Conservation (phyloP, 1,284 basidiomycete genomes). For the Apiotrichum laibachii region DNA sequence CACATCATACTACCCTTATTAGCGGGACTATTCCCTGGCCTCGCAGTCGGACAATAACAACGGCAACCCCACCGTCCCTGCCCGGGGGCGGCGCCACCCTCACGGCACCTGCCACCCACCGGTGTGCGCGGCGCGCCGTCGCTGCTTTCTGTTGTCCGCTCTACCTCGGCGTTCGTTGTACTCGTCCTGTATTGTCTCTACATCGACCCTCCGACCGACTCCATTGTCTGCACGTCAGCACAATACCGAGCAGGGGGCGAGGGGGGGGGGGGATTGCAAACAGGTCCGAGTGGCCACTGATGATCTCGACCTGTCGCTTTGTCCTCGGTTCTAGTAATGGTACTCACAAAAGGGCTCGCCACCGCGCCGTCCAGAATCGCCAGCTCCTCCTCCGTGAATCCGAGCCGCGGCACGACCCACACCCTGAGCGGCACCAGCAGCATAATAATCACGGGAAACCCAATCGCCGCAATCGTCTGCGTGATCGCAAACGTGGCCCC, state of each 20-base stretch:
- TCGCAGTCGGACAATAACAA: too few species aligned
- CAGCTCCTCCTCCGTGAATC: slow-evolving; percentile 78
- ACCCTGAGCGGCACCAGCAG: slow-evolving; percentile 79
- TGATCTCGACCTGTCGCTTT: not conserved
- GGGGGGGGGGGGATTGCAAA: not conserved
- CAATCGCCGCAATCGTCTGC: slow-evolving; percentile 86
- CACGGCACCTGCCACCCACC: too few species aligned
- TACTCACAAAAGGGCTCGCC: slow-evolving; percentile 64
- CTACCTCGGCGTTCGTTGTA: not conserved
- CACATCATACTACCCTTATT: not conserved
- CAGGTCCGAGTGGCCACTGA: not conserved
- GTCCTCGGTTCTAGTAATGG: not conserved
- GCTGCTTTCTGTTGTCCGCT: too few species aligned
- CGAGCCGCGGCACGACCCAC: slow-evolving; percentile 67
- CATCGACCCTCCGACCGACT: slow-evolving; percentile 54
- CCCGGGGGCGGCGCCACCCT: not conserved
- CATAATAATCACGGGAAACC: slow-evolving; percentile 87
- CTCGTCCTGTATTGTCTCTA: not conserved
- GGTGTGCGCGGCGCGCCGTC: too few species aligned
- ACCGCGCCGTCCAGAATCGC: slow-evolving; percentile 81
- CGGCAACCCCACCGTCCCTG: too few species aligned
- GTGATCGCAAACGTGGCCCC: slow-evolving; percentile 87
- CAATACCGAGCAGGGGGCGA: not conserved
- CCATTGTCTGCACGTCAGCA: slow-evolving; percentile 52
- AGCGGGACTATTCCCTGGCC: too few species aligned